Evolutionary conservation across 768 basidiomycete species (phyloP).

Genomic region (Mycena rebaudengoi): DNA sequence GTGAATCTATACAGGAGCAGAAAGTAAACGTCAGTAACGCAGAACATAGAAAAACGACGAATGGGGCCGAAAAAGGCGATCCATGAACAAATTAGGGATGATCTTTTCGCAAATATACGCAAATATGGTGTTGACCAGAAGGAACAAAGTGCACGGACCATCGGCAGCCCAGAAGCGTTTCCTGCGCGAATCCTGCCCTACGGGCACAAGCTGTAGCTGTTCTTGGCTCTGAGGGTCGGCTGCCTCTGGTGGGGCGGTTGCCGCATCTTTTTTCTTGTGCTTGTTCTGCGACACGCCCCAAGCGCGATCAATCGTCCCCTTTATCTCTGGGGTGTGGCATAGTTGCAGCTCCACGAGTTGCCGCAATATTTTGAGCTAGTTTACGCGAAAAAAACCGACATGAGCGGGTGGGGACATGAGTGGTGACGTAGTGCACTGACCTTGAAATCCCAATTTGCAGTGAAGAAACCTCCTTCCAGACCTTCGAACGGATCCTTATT

Average conservation of each 20-base stretch:
- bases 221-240: slow-evolving; percentile 74
- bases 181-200: slow-evolving; percentile 80
- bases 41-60: slow-evolving; percentile 37
- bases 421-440: slow-evolving; percentile 54
- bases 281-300: slow-evolving; percentile 89
- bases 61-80: slow-evolving; percentile 50
- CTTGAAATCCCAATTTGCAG: slow-evolving; percentile 84
- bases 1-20: slow-evolving; percentile 69
- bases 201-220: slow-evolving; percentile 68
- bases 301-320: slow-evolving; percentile 79
- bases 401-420: slow-evolving; percentile 22
- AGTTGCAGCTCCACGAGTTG: slow-evolving; percentile 89
- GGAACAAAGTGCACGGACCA: slow-evolving; percentile 75
- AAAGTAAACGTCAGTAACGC: slow-evolving; percentile 37
- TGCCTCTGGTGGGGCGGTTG: slow-evolving; percentile 61
- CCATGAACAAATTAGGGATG: slow-evolving; percentile 44
- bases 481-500: slow-evolving; percentile 81
- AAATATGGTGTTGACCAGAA: slow-evolving; percentile 60
- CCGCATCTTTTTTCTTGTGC: slow-evolving; percentile 80
- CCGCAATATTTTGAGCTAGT: slow-evolving; percentile 82
- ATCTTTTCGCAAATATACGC: slow-evolving; percentile 72
- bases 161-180: slow-evolving; percentile 89
- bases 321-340: slow-evolving; percentile 71
- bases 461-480: slow-evolving; percentile 78
- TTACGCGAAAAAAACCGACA: slow-evolving; percentile 22